phyloP scores from a whole-genome alignment of 331 rosid genomes.

The Arachis monticola region DNA sequence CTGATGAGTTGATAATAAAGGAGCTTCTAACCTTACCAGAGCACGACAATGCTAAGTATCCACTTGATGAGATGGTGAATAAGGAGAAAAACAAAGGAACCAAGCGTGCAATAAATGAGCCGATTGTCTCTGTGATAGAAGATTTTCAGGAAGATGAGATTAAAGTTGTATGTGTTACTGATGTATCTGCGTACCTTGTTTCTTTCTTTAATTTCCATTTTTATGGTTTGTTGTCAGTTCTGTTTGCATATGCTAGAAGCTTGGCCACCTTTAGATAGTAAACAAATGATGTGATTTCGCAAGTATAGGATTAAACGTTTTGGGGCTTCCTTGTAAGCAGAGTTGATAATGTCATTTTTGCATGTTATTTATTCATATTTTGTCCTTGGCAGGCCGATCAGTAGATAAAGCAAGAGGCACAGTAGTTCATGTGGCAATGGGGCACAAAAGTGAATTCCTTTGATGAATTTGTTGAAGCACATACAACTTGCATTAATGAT shows the following conservation, averaged over 20 bases:
- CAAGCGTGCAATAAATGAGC: conserved; percentile 63
- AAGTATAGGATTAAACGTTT: neutral
- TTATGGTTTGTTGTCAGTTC: neutral
- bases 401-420: conserved; percentile 73
- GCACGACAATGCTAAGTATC: conserved; percentile 91
- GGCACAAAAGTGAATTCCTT: conserved; percentile 81
- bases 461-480: conserved; percentile 91
- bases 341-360: conserved; percentile 3
- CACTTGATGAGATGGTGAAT: conserved; percentile 62
- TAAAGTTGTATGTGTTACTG: conserved; percentile 56
- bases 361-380: conserved; percentile 28
- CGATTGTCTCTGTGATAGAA: conserved; percentile 69
- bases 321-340: neutral
- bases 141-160: conserved; percentile 83
- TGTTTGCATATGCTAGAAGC: conserved; percentile 14
- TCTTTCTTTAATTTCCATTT: conserved; percentile 14
- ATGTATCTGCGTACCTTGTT: conserved; percentile 16
- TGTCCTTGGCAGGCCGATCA: conserved; percentile 69
- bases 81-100: conserved; percentile 79
- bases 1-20: conserved; percentile 81
- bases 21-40: conserved; percentile 79
- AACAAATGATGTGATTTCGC: conserved; percentile 20
- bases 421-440: conserved; percentile 79
- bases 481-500: conserved; percentile 75
- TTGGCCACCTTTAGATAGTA: conserved; percentile 29